Conservation (phyloP, 176 grass and related monocot genomes). For the Chrysopogon serrulatus region DNA sequence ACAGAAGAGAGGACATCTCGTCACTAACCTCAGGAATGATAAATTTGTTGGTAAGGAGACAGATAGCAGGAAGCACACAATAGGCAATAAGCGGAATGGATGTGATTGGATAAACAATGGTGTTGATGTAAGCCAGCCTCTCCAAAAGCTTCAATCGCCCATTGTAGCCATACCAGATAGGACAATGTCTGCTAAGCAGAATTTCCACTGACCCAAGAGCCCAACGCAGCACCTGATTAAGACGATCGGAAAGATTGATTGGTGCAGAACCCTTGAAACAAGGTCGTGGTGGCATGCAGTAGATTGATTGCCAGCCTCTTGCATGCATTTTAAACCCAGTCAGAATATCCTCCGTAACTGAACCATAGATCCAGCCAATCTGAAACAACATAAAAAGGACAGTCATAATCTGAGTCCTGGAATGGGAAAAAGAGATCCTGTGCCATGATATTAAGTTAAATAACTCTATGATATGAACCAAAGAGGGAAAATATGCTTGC, state of each 20-base stretch:
- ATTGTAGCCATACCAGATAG: conserved; percentile 91
- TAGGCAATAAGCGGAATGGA: conserved; percentile 93
- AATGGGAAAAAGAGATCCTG: not conserved
- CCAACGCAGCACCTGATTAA: conserved; percentile 94
- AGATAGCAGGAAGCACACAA: conserved; percentile 96
- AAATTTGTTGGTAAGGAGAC: conserved; percentile 98
- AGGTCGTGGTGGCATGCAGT: conserved; percentile 85
- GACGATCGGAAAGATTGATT: conserved; percentile 98
- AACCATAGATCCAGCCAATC: conserved; percentile 99
- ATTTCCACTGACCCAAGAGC: conserved; percentile 97
- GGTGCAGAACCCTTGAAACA: conserved; percentile 94
- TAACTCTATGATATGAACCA: not conserved
- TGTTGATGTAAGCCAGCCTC: conserved; percentile 96
- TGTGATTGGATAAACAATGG: conserved; percentile 95
- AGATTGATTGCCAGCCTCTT: conserved; percentile 95
- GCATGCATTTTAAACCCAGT: conserved; percentile 98
- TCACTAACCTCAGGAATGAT: conserved; percentile 91
- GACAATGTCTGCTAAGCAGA: conserved; percentile 92
- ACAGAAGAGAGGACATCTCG: not conserved
- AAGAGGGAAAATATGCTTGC: not conserved
- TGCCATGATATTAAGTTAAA: not conserved
- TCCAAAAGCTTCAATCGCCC: conserved; percentile 87
- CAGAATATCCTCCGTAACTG: conserved; percentile 94
- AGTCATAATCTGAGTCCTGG: not conserved
- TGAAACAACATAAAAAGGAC: conserved; percentile 28